These are phyloP conservation scores for Brassica juncea DNA, from an alignment of 345 rosid genomes.

Conservation along the genomic window DNA sequence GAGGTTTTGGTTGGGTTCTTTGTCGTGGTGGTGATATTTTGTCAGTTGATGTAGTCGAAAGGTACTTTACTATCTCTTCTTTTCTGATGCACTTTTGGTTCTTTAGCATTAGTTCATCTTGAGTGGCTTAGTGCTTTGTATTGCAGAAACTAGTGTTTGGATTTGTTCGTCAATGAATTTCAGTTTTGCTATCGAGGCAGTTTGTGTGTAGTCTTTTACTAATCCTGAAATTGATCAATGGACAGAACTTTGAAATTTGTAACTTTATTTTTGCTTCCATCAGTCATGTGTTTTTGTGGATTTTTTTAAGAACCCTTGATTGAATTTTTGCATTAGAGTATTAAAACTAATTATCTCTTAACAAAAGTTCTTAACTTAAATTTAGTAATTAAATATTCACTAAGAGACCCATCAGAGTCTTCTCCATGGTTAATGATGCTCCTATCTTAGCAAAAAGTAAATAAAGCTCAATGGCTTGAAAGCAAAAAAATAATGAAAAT, in stretches of 20 bases:
- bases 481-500: no score
- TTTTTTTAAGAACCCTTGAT: no score
- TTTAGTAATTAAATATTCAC: no score
- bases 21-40: conserved; percentile 12
- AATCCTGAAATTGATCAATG: not conserved
- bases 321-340: no score
- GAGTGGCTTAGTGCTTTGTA: not conserved
- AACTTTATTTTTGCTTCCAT: not conserved
- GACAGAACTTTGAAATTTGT: not conserved
- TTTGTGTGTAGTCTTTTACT: not conserved
- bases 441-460: no score
- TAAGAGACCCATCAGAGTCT: no score
- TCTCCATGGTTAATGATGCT: no score
- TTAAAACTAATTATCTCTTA: no score
- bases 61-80: conserved; percentile 5
- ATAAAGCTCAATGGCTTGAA: no score
- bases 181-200: not conserved
- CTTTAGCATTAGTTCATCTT: conserved; percentile 1
- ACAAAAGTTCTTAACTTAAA: no score
- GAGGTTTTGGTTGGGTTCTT: not conserved
- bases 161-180: not conserved
- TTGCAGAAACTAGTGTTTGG: not conserved
- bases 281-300: not conserved
- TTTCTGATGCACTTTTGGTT: not conserved
- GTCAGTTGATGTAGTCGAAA: conserved; percentile 20